phyloP scores from a whole-genome alignment of 2,329 filamentous ascomycete genomes.

The Ramularia endophylla region DNA sequence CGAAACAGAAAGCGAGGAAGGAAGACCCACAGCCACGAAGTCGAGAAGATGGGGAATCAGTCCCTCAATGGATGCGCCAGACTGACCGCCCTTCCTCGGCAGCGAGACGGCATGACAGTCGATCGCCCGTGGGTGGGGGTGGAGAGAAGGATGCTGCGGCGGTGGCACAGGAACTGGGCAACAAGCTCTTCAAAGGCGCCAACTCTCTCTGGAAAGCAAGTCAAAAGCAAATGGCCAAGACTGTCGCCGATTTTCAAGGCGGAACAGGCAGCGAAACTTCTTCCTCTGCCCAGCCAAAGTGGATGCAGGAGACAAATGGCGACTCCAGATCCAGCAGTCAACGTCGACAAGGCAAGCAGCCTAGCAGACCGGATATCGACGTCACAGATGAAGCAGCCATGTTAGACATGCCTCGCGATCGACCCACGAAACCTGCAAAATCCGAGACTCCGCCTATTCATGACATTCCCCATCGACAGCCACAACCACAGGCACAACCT shows the following conservation, averaged over 20 bases:
- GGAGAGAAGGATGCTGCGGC: constrained; percentile 71
- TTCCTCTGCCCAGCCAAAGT: constrained; percentile 80
- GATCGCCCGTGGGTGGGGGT: constrained; percentile 41
- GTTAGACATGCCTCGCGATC: constrained; percentile 59
- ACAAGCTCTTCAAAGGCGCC: constrained; percentile 82
- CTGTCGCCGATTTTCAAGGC: constrained; percentile 72
- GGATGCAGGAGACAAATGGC: constrained; percentile 71
- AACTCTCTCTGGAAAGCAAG: constrained; percentile 93
- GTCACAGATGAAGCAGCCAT: constrained; percentile 61
- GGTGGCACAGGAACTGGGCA: constrained; percentile 75
- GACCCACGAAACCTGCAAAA: constrained; percentile 42
- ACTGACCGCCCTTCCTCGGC: constrained; percentile 46
- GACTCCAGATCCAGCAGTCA: constrained; percentile 24
- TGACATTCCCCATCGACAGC: constrained; percentile 13
- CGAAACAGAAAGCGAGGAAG: constrained; percentile 59
- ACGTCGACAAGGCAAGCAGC: constrained; percentile 26
- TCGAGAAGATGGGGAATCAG: constrained; percentile 34
- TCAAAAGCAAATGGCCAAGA: constrained; percentile 87
- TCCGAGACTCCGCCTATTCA: constrained; percentile 8
- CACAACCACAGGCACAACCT: constrained; percentile 35
- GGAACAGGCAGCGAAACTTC: constrained; percentile 46
- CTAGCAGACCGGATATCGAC: constrained; percentile 19
- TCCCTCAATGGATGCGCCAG: constrained; percentile 60
- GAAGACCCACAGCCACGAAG: constrained; percentile 22
- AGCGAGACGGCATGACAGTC: constrained; percentile 46